Conservation (phyloP, 2,329 filamentous ascomycete genomes). For the Talaromyces sp. region DNA sequence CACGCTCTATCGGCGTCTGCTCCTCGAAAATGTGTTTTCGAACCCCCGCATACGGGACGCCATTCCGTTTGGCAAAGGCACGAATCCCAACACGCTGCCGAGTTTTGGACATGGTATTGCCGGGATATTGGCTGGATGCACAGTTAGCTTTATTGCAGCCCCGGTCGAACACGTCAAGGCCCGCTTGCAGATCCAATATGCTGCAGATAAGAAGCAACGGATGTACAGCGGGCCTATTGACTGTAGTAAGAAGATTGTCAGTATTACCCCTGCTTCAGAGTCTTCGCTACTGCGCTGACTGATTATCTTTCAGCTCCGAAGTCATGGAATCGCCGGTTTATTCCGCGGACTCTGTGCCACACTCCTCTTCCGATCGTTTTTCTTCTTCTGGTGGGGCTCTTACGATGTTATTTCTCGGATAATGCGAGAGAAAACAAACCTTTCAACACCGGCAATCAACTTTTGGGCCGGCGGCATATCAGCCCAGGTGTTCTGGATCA, state of each 20-base stretch:
- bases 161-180: constrained; percentile 95
- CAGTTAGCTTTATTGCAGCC: constrained; percentile 86
- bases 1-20: constrained; percentile 77
- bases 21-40: constrained; percentile 73
- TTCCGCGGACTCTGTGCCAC: constrained; percentile 85
- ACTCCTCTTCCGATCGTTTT: constrained; percentile 82
- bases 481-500: constrained; percentile 92
- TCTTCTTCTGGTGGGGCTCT: constrained; percentile 98
- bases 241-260: constrained; percentile 60
- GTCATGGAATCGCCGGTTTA: constrained; percentile 70
- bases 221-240: constrained; percentile 84
- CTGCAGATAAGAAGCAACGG: constrained; percentile 67
- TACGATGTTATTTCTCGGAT: constrained; percentile 77
- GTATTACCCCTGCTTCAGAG: background rate
- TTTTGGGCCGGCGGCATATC: constrained; percentile 96
- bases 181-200: constrained; percentile 89
- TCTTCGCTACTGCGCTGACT: background rate
- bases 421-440: constrained; percentile 59
- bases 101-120: constrained; percentile 79
- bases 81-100: constrained; percentile 53
- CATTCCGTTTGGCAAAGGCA: constrained; percentile 28
- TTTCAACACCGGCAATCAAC: constrained; percentile 77
- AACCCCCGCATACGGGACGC: constrained; percentile 41
- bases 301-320: constrained; percentile 28
- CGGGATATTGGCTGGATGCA: constrained; percentile 78